phyloP scores from a whole-genome alignment of 345 rosid species.

The Kernera saxatilis region DNA sequence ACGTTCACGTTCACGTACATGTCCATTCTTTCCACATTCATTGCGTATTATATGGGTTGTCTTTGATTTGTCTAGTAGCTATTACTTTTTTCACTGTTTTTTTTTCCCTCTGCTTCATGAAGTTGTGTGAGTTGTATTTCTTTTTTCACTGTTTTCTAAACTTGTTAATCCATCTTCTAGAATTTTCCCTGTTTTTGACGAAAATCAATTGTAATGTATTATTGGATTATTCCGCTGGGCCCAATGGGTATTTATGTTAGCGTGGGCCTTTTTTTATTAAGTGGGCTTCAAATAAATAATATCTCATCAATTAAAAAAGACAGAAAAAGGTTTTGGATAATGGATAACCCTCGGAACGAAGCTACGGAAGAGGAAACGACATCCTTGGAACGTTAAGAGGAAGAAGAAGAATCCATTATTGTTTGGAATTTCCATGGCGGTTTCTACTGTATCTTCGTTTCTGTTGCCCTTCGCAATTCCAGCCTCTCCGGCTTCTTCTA shows the following conservation, averaged over 20 bases:
- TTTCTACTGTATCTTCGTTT: constrained; percentile 48
- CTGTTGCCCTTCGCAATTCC: constrained; percentile 41
- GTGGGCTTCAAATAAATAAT: constrained; percentile 11
- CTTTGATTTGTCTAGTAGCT: background rate
- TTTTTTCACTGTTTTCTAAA: too few species aligned
- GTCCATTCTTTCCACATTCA: background rate
- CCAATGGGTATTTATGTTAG: background rate
- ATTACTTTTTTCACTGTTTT: too few species aligned
- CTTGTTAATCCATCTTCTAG: too few species aligned
- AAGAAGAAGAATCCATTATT: constrained; percentile 2
- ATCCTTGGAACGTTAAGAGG: background rate
- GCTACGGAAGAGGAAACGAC: constrained; percentile 4
- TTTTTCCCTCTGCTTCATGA: too few species aligned
- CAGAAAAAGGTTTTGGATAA: constrained; percentile 21
- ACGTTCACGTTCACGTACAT: too few species aligned
- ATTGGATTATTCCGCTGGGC: background rate
- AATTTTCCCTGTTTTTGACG: too few species aligned
- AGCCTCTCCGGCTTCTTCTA: constrained; percentile 32
- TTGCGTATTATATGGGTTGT: background rate
- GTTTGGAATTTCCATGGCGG: constrained; percentile 39
- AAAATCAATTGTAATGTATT: too few species aligned
- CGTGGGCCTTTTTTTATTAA: background rate
- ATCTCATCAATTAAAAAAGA: background rate
- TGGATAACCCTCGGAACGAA: constrained; percentile 17
- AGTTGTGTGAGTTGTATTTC: too few species aligned